phyloP scores from a whole-genome alignment of 2,329 filamentous ascomycete species.

The Aspergillus latus region DNA sequence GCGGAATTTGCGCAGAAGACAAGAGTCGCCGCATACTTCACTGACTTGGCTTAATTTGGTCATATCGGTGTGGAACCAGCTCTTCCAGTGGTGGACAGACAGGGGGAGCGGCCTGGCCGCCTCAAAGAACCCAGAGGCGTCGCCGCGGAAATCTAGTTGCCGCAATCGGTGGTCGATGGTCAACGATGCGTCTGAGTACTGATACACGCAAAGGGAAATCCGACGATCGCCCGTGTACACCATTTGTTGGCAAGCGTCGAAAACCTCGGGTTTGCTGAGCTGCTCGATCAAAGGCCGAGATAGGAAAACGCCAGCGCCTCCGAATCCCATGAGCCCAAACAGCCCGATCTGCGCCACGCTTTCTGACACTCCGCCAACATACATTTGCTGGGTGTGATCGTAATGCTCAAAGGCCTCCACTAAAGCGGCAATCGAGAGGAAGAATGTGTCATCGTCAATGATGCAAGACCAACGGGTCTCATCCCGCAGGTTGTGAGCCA shows the following conservation, averaged over 20 bases:
- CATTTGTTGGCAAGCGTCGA: conserved; percentile 51
- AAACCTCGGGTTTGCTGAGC: conserved; percentile 44
- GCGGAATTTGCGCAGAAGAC: conserved; percentile 58
- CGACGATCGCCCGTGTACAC: conserved; percentile 56
- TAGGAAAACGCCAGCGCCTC: conserved; percentile 61
- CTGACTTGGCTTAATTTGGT: conserved; percentile 52
- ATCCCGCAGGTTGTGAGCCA: conserved; percentile 47
- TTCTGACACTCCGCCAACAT: conserved; percentile 60
- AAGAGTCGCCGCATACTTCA: conserved; percentile 56
- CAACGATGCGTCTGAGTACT: conserved; percentile 55
- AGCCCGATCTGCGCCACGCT: conserved; percentile 52
- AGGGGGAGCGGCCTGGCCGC: conserved; percentile 52
- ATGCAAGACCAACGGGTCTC: conserved; percentile 57
- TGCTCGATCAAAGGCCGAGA: conserved; percentile 53
- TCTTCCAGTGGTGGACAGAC: conserved; percentile 64
- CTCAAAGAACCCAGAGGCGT: conserved; percentile 62
- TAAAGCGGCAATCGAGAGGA: conserved; percentile 55
- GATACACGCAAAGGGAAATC: conserved; percentile 58
- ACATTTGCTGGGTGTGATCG: conserved; percentile 52
- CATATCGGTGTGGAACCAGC: conserved; percentile 56
- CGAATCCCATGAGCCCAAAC: conserved; percentile 62
- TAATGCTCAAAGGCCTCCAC: conserved; percentile 49
- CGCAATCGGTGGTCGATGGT: conserved; percentile 57
- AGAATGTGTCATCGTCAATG: conserved; percentile 66
- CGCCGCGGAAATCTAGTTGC: conserved; percentile 58